Base-by-base conservation (phyloP, 768 basidiomycete species). In the Mycena amicta region DNA sequence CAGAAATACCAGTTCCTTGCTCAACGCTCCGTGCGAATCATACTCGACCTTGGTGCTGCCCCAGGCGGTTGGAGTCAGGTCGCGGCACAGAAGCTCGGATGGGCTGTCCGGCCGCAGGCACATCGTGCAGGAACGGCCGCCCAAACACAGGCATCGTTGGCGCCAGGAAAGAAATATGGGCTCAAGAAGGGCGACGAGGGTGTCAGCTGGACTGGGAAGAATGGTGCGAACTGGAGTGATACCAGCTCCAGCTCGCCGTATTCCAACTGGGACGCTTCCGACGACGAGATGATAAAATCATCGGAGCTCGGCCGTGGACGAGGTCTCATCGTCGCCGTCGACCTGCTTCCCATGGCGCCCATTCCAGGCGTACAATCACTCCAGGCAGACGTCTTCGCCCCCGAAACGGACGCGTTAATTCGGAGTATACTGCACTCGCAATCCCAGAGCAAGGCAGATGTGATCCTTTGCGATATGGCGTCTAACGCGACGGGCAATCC, bases 51-150 rank as follows among this genome's bases (percentile, higher is more conserved):
- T 22, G 95, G 96, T 16, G 92, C 92, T 0, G 92, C 94, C 0
- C 96, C 95, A 0, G 95, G 95, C 0, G 93, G 93, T 0, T 98
- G 96, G 95, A 90, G 89, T 50, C 95, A 97, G 68, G 94, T 94
- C 12, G 86, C 85, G 15, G 81, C 85, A 0, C 77, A 77, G 29
- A 81, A 83, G 55, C 68, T 92, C n/a, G 86, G 87, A 2, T 85
- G 82, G 79, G 64, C 62, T 29, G 58, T 66, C 26, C 37, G 26
- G 8, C 49, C 58, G 30, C 27, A 51, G 23, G 29, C 56, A 41
- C 40, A 26, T 43, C 28, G 62, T 59, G 4, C 65, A 71, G 31
- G 57, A 57, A 28, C 31, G 63, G 46, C 43, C 8, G 20, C 22
- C 13, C 12, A 37, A 37, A n/a, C n/a, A n/a, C 52, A 54, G 28